Conservation (phyloP, 148 eudicot genomes). For the Rhododendron ovatum region DNA sequence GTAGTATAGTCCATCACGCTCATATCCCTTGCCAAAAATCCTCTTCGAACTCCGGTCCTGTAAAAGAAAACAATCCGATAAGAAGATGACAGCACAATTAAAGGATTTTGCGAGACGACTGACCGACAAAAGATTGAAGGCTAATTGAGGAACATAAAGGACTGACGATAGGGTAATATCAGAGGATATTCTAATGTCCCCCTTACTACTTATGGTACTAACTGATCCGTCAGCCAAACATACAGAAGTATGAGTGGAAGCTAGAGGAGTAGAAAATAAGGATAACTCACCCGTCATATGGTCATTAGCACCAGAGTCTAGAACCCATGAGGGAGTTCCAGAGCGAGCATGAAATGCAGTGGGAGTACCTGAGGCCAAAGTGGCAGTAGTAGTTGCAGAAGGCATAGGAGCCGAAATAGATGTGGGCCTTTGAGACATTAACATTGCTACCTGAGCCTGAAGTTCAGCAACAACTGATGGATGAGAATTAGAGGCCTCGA, state of each 20-base stretch:
- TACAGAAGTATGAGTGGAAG: neutral
- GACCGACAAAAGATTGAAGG: too few relatives aligned
- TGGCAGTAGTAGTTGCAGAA: neutral
- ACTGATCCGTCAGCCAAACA: neutral
- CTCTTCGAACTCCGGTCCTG: neutral
- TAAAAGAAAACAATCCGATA: neutral
- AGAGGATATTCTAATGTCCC: neutral
- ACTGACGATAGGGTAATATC: too few relatives aligned
- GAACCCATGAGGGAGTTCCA: neutral
- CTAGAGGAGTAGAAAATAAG: neutral
- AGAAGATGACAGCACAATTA: neutral
- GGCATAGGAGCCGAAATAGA: neutral
- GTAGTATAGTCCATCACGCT: too few relatives aligned
- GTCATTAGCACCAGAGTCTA: neutral
- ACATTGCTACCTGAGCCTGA: neutral
- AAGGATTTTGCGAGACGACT: too few relatives aligned
- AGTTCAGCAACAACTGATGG: neutral
- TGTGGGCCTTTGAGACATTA: neutral
- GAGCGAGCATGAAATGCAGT: neutral
- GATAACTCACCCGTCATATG: neutral
- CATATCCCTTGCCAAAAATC: too few relatives aligned
- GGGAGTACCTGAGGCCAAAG: neutral
- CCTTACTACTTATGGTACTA: neutral
- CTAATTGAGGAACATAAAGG: too few relatives aligned
- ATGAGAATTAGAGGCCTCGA: neutral